Percentiles rank a stretch among this genome's conserved stretches.
Conservation (phyloP, 176 grass and related monocot species). For the Eragrostis curvula region DNA sequence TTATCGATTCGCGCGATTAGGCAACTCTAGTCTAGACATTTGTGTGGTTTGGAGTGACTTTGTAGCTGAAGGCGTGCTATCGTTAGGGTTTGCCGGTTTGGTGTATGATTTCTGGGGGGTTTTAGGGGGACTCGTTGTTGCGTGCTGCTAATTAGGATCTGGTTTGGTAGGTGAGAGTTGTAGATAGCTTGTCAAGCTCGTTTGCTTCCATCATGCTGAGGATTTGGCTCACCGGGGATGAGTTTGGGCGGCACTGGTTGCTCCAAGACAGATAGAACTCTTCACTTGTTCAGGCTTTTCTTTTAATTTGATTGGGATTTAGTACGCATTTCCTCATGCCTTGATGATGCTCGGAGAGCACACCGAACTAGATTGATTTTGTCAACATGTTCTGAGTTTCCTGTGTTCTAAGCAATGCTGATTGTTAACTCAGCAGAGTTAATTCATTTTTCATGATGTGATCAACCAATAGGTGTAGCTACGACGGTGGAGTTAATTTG, state of each 20-base stretch:
- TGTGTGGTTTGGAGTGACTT: conserved; percentile 3
- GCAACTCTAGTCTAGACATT: neutral
- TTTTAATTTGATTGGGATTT: neutral
- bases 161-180: neutral
- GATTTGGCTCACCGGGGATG: neutral
- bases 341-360: neutral
- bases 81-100: conserved; percentile 39
- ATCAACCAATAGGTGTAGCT: conserved; percentile 7
- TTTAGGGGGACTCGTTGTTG: conserved; percentile 6
- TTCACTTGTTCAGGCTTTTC: neutral
- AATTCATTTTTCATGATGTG: neutral
- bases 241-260: neutral
- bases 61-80: neutral
- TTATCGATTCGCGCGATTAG: neutral
- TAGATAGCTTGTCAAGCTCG: neutral
- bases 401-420: neutral
- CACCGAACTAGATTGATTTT: conserved; percentile 1
- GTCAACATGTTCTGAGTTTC: neutral
- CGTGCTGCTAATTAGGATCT: neutral
- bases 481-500: neutral
- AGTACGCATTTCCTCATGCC: neutral
- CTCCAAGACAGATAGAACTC: neutral
- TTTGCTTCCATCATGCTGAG: neutral
- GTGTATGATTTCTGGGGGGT: neutral
- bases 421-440: neutral